Conservation (phyloP, 2,329 filamentous ascomycete species). For the Fusarium beomiforme region DNA sequence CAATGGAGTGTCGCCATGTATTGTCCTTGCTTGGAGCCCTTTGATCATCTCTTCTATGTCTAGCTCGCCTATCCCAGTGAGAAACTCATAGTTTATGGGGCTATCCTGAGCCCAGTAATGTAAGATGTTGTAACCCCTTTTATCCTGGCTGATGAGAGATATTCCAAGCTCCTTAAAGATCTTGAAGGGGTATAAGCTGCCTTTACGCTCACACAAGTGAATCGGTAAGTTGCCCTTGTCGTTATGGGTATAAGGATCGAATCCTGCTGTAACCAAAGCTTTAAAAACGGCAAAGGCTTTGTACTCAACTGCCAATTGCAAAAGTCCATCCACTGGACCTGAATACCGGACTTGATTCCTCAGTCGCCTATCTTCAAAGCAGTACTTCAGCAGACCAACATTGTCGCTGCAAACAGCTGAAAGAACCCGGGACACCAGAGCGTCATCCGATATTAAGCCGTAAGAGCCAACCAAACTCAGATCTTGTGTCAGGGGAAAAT, state of each 20-base stretch:
- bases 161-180: neutral
- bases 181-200: neutral
- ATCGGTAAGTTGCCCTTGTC: neutral
- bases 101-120: neutral
- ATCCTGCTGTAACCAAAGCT: neutral
- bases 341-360: neutral
- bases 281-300: neutral
- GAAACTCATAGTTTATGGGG: neutral
- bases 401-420: neutral
- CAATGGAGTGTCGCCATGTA: neutral
- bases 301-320: neutral
- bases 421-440: neutral
- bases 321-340: fast-evolving
- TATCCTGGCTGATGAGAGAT: neutral
- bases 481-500: neutral
- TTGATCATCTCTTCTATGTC: neutral
- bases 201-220: neutral
- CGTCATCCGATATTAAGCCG: neutral
- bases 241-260: neutral
- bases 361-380: neutral
- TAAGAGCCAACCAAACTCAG: neutral
- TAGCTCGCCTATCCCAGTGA: fast-evolving
- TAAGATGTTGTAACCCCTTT: neutral
- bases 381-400: neutral
- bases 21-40: neutral